Evolutionary conservation across 164 flowering plant genomes (phyloP), one percentile per base, ranked within the genome.

Genomic region (Macadamia integrifolia): DNA sequence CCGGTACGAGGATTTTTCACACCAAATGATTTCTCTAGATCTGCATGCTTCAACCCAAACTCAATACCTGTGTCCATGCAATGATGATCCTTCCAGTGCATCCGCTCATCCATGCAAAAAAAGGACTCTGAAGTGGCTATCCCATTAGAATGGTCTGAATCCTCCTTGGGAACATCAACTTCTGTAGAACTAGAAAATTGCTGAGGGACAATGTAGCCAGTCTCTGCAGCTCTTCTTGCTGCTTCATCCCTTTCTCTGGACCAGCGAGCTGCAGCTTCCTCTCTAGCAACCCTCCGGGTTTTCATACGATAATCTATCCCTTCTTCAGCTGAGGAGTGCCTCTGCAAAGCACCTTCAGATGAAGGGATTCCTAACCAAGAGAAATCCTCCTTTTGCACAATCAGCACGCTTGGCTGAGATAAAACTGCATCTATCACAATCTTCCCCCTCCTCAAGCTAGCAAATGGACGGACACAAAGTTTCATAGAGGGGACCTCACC

Each of bases 351-450:
- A 64, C 73, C 85, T 61, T 86, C 97, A 58, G 83, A 72, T 13
- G 65, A 79, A 29, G 98, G 98, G 64, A 95, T 81, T 30, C 98
- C 98, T 65, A 92, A 77, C 99, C 98, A 95, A 40, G 96, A 80
- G 71, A 77, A 95, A 76, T 95, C 85, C 70, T 83, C 86, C 80
- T 92, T 95, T 70, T 95, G 99, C 44, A 63, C 91, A 53, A 95
- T 76, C 75, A 95, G 75, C 53, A 90, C 66, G 59, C 61, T 90
- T 32, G 99, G 98, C 62, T 80, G 84, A 59, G 85, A 84, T 70
- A 95, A 72, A 69, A 92, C 80, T 31, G 96, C 99, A 89, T 95
- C 99, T 49, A 92, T 78, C 69, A 95, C 98, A 69, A 95, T 78
- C 79, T 84, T 95, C n/a, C 99, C 98, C 78, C 86, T 86, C 79